These are phyloP conservation scores for Colletotrichum sp. DNA, from an alignment of 2,329 filamentous ascomycete genomes.

Conservation along the genomic window DNA sequence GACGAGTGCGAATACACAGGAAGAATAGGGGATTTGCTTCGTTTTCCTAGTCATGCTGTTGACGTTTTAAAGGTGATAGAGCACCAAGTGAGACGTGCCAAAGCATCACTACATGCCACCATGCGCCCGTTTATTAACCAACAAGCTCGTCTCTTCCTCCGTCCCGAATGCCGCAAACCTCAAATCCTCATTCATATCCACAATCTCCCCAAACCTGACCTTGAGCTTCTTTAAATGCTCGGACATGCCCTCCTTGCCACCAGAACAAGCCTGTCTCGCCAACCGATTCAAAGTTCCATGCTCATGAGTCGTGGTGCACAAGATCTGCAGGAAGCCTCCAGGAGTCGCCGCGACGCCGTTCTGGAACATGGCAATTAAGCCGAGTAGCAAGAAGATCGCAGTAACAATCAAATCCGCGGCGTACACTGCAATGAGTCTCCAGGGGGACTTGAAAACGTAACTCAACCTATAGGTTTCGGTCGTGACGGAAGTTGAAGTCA, in stretches of 20 bases:
- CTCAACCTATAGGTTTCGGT: background rate
- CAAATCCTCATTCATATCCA: background rate
- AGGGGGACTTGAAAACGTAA: background rate
- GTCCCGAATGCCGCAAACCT: background rate
- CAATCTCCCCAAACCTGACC: background rate
- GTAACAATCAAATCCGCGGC: background rate
- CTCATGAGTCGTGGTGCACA: background rate
- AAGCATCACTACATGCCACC: background rate
- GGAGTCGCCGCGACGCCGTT: background rate
- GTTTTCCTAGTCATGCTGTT: background rate
- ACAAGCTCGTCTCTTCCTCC: background rate
- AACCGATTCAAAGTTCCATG: background rate
- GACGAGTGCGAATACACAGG: background rate
- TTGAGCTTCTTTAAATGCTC: background rate
- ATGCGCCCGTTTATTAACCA: background rate
- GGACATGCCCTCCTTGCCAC: background rate
- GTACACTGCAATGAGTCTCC: background rate
- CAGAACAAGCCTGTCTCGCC: background rate
- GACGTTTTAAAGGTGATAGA: background rate
- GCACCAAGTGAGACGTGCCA: background rate
- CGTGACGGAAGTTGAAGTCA: background rate
- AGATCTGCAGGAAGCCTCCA: background rate
- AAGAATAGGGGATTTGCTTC: rapidly evolving
- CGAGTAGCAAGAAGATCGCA: background rate
- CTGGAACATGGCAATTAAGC: background rate